Evolutionary conservation across 306 rosid species (phyloP), one percentile per base, ranked within the genome.

Genomic region (Fragaria vesca): DNA sequence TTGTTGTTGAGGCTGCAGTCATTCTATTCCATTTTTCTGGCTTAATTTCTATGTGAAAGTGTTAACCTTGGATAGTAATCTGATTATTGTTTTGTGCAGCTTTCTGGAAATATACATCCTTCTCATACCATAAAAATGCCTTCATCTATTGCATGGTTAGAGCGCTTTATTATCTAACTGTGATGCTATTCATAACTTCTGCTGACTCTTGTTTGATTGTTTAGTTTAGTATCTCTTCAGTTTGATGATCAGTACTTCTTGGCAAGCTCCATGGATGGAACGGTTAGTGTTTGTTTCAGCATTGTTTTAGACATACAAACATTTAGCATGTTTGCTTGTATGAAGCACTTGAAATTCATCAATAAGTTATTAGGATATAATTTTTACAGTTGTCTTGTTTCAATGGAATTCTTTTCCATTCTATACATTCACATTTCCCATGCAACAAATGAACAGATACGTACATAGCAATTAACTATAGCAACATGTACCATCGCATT

Each of bases 251-350:
- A 88, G 75, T 90, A 94, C 86, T 90, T 90, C 86, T 80, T 94
- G 86, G 93, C 97, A 66, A 92, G 98, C 91, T 88, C 98, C 83
- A 88, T 94, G 98, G 97, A 94, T 69, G 98, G 98, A 85, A 80
- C 95, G 89, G 97, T 92, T 76, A 86, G 97, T 89, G 51, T 74
- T 83, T 75, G 12, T 42, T 74, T 42, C 8, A 8, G 43, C 6
- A n/a, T 12, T 55, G 13, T 69, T 7, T 20, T 4, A 73, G 9
- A 38, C 4, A 4, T 26, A 57, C 6, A 0, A 15, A 24, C 40
- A 15, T 74, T 58, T 24, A 26, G 46, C 28, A 5, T 74, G 45
- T 74, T 28, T 60, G 16, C 21, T 60, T 34, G 15, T 72, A 54
- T 73, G 67, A 2, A 73, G 46, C 26, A 40, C 52, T 40, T 57